phyloP scores from a whole-genome alignment of 2,329 filamentous ascomycete species.

The Colletotrichum paranaense region DNA sequence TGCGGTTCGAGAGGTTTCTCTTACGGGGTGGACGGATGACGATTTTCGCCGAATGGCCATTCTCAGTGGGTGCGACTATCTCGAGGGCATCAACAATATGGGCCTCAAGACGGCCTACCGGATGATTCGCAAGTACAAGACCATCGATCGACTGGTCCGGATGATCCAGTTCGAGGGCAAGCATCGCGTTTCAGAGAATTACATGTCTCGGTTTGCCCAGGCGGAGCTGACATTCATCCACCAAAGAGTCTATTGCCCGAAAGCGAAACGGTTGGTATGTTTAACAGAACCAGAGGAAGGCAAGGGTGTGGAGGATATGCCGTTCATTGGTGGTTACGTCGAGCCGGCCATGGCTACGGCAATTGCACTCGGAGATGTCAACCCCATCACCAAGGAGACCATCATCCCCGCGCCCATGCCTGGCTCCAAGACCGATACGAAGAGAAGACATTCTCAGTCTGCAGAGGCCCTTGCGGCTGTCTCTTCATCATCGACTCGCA shows the following conservation, averaged over 20 bases:
- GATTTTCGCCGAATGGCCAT: slow-evolving; percentile 98
- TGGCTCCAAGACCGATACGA: slow-evolving; percentile 54
- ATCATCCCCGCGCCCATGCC: slow-evolving; percentile 58
- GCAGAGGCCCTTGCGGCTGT: slow-evolving; percentile 34
- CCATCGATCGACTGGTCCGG: slow-evolving; percentile 82
- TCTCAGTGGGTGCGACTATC: slow-evolving; percentile 94
- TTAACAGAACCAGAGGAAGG: slow-evolving; percentile 75
- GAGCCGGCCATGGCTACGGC: slow-evolving; percentile 76
- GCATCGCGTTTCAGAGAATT: slow-evolving; percentile 81
- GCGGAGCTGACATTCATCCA: slow-evolving; percentile 94
- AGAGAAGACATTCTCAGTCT: slow-evolving; percentile 53
- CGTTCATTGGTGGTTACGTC: slow-evolving; percentile 83
- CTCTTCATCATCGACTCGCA: slow-evolving; percentile 36
- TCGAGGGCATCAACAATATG: slow-evolving; percentile 85
- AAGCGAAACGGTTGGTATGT: slow-evolving; percentile 76
- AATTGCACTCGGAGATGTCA: slow-evolving; percentile 84
- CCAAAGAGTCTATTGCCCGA: slow-evolving; percentile 93
- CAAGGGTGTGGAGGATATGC: slow-evolving; percentile 75
- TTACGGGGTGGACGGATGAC: slow-evolving; percentile 90
- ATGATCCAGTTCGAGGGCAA: slow-evolving; percentile 92
- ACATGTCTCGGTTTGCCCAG: slow-evolving; percentile 83
- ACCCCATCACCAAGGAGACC: slow-evolving; percentile 87
- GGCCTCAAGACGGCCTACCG: slow-evolving; percentile 95
- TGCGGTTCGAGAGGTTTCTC: slow-evolving; percentile 85
- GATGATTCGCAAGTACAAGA: slow-evolving; percentile 90